Base-by-base conservation (phyloP, 805 yeast species). In the Candida dajiaensis region DNA sequence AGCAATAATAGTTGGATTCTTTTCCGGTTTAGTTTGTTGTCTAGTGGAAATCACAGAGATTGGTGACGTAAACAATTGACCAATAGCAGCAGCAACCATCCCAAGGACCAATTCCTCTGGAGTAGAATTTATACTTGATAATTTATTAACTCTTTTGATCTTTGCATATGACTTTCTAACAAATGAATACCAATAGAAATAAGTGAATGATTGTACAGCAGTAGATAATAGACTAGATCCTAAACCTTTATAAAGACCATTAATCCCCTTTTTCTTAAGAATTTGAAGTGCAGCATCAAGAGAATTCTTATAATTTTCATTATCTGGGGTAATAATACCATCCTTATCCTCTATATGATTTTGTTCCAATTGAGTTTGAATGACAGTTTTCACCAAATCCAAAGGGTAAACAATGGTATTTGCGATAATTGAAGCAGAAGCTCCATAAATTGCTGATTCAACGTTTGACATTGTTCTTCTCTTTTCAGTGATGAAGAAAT, bases 131-230 rank as follows among this genome's bases (percentile, higher is more conserved):
- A 53, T 54, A 20, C 58, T 41, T 4, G 43, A 46, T 12, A 46
- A 26, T 3, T 45, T 47, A 12, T 71, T 68, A 46, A 66, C 57
- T 58, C 66, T 64, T 53, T 68, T 61, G 46, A 55, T 25, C 48
- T 71, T 71, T 44, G 69, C 49, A 41, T 71, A 64, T 79, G 82
- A 16, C 44, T 75, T 73, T 51, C 87, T 77, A 16, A 86, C 80
- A 37, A 85, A 67, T 6, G 89, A 81, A 65, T 88, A 88, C 94
- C 95, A 88, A 65, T 86, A 88, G 64, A 88, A 88, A 64, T 88
- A 88, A 26, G 88, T 81, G 61, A 88, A 88, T 55, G 83, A 84
- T 59, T 85, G 87, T 9, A 85, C 78, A 2, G 90, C 89, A 11
- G 82, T 78, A 3, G 89, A 89, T 18, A 82, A 57, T 38, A 86